Evolutionary conservation across 2,329 filamentous ascomycete species (phyloP), one percentile per base, ranked within the genome.

Genomic region (Aureobasidium pullulans): DNA sequence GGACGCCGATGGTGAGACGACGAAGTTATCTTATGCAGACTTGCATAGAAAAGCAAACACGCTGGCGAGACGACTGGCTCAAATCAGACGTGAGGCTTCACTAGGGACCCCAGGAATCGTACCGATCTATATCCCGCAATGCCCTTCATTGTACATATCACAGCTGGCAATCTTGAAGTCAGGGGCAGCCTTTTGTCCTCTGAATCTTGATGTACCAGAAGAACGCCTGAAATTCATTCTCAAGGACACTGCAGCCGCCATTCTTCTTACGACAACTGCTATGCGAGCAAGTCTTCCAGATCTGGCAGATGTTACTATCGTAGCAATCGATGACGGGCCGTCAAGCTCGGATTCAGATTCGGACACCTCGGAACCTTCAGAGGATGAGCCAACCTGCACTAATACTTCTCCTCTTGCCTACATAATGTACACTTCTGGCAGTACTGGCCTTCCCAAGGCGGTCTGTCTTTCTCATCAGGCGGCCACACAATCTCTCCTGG

Each of bases 341-440:
- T 54, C 39, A 3, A n/a, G 13, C 5, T 34, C 31, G 8, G 36
- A 3, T 11, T 8, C 16, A 6, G 16, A 6, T 28, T n/a, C 2
- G 15, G 9, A 40, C 34, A 4, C 1, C 19, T 34, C 29, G 5
- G 23, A 28, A 28, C 15, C 39, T 28, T 16, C 31, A 31, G 46
- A 48, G 19, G 32, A 31, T 31, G 19, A 43, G 10, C 5, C 36
- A 13, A 2, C 6, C 6, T 37, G 19, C 31, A 32, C 28, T 13
- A 11, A 32, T 10, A n/a, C 43, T 39, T 46, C 53, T 13, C 46
- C 57, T 61, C 71, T 92, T 28, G 90, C 92, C 28, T 96, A 96
- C 75, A 83, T 96, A 61, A 91, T 96, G 84, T 96, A 96, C 71
- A 96, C 92, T 0, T 95, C 90, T 47, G 91, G 91, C 3, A 95